Conservation (phyloP, 179 eudicot species). For the Actinidia polygama region DNA sequence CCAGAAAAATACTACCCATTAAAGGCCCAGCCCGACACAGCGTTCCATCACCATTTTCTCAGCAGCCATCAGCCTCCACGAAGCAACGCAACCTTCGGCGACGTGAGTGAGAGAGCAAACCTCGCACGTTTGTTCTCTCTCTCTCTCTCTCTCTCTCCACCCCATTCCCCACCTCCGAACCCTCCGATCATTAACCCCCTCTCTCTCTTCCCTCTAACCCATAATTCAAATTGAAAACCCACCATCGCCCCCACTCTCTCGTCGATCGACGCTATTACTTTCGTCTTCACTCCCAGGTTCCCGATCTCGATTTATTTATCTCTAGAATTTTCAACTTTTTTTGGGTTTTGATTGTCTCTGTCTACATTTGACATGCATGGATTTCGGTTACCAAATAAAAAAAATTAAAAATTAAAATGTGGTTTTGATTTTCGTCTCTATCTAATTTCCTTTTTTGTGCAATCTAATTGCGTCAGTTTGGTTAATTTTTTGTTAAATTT, state of each 20-base stretch:
- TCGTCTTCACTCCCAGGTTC: background rate
- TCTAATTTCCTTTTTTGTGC: background rate
- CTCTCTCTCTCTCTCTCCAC: background rate
- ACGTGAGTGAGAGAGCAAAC: conserved; percentile 22
- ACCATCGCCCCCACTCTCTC: conserved; percentile 1
- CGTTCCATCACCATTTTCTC: background rate
- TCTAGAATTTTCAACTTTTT: background rate
- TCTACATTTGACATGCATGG: background rate
- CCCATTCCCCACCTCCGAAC: background rate
- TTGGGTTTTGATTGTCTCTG: background rate
- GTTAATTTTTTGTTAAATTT: background rate
- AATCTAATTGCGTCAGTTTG: background rate
- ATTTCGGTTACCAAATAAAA: no score
- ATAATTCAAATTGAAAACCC: background rate
- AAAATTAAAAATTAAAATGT: background rate
- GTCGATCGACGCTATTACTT: background rate
- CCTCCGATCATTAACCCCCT: background rate
- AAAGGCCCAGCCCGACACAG: background rate
- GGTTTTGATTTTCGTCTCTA: background rate
- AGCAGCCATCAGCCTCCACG: background rate
- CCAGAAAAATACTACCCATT: no score
- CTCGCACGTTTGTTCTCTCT: conserved; percentile 17
- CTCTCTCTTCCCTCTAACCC: background rate
- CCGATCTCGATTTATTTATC: background rate
- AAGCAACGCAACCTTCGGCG: conserved; percentile 21